A percentile compares a stretch with the other conserved stretches of the same genome.
These are phyloP conservation scores for Eucalyptus regnans DNA, from an alignment of 345 rosid species.

Conservation along the genomic window DNA sequence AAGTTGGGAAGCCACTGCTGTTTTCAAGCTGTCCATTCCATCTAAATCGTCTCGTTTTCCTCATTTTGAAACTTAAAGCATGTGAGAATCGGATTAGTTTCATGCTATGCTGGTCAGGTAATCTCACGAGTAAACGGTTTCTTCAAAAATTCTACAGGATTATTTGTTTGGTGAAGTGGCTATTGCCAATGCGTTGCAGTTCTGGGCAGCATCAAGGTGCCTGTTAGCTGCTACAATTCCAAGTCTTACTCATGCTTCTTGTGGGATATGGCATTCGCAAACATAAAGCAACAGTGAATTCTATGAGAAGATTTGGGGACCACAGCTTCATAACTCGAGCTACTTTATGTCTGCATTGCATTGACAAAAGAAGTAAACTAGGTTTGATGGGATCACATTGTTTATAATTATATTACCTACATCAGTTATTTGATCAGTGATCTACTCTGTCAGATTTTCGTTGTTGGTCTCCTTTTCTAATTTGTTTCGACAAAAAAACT, in stretches of 20 bases:
- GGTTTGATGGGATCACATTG: neutral
- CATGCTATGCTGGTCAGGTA: constrained; percentile 89
- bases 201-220: constrained; percentile 66
- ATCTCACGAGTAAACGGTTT: neutral
- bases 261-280: constrained; percentile 70
- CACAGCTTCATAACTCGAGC: constrained; percentile 33
- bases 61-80: constrained; percentile 55
- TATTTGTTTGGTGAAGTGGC: constrained; percentile 1
- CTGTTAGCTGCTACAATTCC: constrained; percentile 56
- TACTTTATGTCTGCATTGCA: neutral
- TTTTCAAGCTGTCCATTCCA: neutral
- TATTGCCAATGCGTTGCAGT: constrained; percentile 25
- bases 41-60: neutral
- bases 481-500: neutral
- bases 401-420: neutral
- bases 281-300: constrained; percentile 75
- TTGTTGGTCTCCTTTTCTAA: neutral
- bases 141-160: neutral
- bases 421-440: neutral
- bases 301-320: constrained; percentile 91
- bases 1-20: neutral
- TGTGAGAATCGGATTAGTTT: constrained; percentile 66
- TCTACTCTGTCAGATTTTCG: neutral
- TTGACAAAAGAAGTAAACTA: neutral
- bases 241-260: constrained; percentile 65